Evolutionary conservation across 202 grass and related monocot genomes (phyloP).

Genomic region (Saccharum hybrid): DNA sequence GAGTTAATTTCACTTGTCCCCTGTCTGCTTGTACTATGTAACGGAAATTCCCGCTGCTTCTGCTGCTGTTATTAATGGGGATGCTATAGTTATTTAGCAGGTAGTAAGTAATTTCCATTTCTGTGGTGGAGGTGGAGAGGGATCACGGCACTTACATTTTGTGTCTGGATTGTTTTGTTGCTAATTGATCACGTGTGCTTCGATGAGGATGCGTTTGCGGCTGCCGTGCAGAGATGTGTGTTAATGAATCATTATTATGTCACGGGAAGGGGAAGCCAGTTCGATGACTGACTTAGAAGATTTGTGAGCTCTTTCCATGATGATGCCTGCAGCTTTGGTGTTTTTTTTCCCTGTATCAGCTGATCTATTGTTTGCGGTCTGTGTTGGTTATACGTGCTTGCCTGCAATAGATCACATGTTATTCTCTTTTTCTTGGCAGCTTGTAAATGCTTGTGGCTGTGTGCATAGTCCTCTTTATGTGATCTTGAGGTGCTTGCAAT

Average conservation of each 20-base stretch:
- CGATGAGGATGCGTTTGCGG: not conserved
- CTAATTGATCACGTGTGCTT: not conserved
- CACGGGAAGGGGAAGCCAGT: not conserved
- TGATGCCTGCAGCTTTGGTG: not conserved
- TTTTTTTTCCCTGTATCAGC: not conserved
- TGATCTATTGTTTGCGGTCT: not conserved
- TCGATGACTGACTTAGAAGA: not conserved
- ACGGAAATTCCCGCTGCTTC: not conserved
- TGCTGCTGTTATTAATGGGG: not conserved
- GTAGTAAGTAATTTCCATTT: slow-evolving; percentile 17
- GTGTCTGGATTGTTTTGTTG: not conserved
- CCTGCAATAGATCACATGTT: not conserved
- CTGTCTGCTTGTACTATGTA: not conserved
- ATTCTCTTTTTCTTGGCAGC: not conserved
- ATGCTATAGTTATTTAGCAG: not conserved
- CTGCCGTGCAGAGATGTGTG: not conserved
- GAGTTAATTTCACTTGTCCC: slow-evolving; percentile 29
- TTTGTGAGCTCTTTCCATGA: not conserved
- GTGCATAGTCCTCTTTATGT: not conserved
- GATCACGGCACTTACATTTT: not conserved
- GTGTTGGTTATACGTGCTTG: not conserved
- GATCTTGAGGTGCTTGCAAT: not conserved
- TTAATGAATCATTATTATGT: slow-evolving; percentile 6
- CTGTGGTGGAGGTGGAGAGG: not conserved
- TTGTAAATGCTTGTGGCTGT: not conserved